Conservation (phyloP, 257 asterid species). For the Capsicum rhomboideum region DNA sequence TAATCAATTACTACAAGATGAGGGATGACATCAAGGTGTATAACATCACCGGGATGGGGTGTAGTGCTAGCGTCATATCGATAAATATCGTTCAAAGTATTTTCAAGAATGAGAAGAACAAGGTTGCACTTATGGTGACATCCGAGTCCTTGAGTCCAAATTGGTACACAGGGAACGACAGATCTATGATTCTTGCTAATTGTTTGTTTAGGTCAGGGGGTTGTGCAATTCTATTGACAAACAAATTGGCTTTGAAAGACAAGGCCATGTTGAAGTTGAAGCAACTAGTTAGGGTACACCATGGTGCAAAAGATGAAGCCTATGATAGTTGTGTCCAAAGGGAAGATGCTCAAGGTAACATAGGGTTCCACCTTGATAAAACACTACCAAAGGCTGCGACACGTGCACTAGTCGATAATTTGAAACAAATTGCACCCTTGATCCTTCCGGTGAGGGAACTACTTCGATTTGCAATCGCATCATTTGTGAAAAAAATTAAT, state of each 20-base stretch:
- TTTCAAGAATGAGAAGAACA: slow-evolving; percentile 26
- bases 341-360: slow-evolving; percentile 53
- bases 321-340: slow-evolving; percentile 54
- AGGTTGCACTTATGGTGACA: slow-evolving; percentile 51
- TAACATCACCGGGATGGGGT: slow-evolving; percentile 85
- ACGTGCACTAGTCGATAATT: slow-evolving; percentile 61
- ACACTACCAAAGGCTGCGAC: slow-evolving; percentile 77
- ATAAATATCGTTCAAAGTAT: slow-evolving; percentile 42
- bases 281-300: slow-evolving; percentile 65
- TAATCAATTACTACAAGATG: slow-evolving; percentile 51
- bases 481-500: slow-evolving; percentile 9
- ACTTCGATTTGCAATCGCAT: slow-evolving; percentile 25
- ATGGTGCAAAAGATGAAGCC: slow-evolving; percentile 63
- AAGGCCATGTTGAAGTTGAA: slow-evolving; percentile 54
- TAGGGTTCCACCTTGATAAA: slow-evolving; percentile 69
- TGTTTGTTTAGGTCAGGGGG: slow-evolving; percentile 82
- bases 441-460: slow-evolving; percentile 61
- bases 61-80: slow-evolving; percentile 76
- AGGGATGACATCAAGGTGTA: slow-evolving; percentile 61
- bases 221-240: slow-evolving; percentile 56
- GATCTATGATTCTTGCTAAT: slow-evolving; percentile 83
- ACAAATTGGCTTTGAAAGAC: slow-evolving; percentile 21
- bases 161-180: slow-evolving; percentile 76
- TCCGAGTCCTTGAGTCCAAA: slow-evolving; percentile 68
- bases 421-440: slow-evolving; percentile 57